These are phyloP conservation scores for Aspergillus quadrilineatus DNA, from an alignment of 2,329 filamentous ascomycete species.

Conservation along the genomic window DNA sequence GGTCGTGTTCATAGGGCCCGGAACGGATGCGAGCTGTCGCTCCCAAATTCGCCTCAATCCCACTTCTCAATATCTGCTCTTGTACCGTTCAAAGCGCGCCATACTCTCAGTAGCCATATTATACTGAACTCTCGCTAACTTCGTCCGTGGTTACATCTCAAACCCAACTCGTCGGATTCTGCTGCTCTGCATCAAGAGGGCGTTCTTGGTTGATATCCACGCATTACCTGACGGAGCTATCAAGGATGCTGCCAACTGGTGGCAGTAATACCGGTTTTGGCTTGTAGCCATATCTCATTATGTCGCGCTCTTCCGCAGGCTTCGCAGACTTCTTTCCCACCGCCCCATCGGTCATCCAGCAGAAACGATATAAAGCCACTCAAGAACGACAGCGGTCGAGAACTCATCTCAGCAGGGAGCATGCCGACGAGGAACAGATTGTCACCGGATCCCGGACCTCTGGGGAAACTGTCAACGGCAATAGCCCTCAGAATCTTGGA, in stretches of 20 bases:
- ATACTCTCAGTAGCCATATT: background rate
- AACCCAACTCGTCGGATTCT: conserved; percentile 8
- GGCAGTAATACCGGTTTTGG: conserved; percentile 33
- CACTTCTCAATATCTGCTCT: background rate
- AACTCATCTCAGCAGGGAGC: conserved; percentile 31
- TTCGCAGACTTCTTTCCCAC: conserved; percentile 86
- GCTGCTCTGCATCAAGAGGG: conserved; percentile 20
- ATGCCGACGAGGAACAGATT: conserved; percentile 17
- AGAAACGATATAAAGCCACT: conserved; percentile 49
- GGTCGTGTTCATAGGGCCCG: conserved; percentile 18
- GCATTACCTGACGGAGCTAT: conserved; percentile 22
- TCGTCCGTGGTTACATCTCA: background rate
- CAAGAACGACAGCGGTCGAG: conserved; percentile 63
- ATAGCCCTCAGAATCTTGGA: conserved; percentile 16
- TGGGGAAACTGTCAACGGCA: conserved; percentile 17
- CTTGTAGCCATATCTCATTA: conserved; percentile 54
- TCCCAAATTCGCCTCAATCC: conserved; percentile 4
- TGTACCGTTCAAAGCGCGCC: background rate
- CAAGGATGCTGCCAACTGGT: conserved; percentile 44
- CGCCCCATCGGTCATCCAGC: conserved; percentile 64
- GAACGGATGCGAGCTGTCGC: conserved; percentile 10
- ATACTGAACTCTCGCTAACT: background rate
- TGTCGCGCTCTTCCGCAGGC: conserved; percentile 78
- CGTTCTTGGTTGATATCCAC: conserved; percentile 23
- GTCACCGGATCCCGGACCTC: conserved; percentile 9